Conservation (phyloP, 2,329 filamentous ascomycete species). For the Exophiala xenobiotica region DNA sequence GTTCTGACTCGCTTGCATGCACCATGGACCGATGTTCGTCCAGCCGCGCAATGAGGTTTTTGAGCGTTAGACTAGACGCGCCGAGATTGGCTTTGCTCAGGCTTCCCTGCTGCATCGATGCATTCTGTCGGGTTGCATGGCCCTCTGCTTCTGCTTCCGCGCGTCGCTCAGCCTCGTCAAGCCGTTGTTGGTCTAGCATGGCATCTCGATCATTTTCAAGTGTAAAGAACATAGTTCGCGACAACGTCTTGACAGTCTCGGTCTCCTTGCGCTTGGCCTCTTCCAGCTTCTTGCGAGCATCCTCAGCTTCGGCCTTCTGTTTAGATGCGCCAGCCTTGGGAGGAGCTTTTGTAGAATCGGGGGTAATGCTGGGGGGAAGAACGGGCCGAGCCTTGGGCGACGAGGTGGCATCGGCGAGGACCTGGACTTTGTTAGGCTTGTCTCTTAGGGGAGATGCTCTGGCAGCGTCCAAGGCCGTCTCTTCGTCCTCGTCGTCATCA, state of each 20-base stretch:
- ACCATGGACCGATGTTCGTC: constrained; percentile 90
- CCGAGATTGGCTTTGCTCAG: constrained; percentile 92
- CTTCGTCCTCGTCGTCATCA: constrained; percentile 62
- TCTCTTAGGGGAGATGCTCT: constrained; percentile 51
- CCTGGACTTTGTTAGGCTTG: constrained; percentile 41
- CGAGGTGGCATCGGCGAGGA: constrained; percentile 40
- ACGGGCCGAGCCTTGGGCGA: constrained; percentile 52
- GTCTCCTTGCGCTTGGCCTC: constrained; percentile 88
- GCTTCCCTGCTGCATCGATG: constrained; percentile 74
- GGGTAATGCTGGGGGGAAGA: constrained; percentile 49
- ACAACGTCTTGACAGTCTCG: constrained; percentile 83
- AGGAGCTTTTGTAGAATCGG: constrained; percentile 45
- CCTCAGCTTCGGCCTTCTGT: constrained; percentile 69
- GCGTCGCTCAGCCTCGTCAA: constrained; percentile 94
- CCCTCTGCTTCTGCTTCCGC: constrained; percentile 91
- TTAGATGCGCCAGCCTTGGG: constrained; percentile 62
- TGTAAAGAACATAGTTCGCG: constrained; percentile 92
- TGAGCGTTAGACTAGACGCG: constrained; percentile 91
- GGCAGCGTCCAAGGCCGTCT: constrained; percentile 39
- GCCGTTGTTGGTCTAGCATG: constrained; percentile 95
- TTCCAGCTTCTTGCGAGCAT: constrained; percentile 89
- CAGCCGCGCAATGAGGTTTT: constrained; percentile 94
- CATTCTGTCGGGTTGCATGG: constrained; percentile 45
- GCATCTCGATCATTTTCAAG: constrained; percentile 92
- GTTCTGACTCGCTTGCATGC: constrained; percentile 85